These are phyloP conservation scores for Beauveria medogensis DNA, from an alignment of 2,329 filamentous ascomycete genomes.

Conservation along the genomic window DNA sequence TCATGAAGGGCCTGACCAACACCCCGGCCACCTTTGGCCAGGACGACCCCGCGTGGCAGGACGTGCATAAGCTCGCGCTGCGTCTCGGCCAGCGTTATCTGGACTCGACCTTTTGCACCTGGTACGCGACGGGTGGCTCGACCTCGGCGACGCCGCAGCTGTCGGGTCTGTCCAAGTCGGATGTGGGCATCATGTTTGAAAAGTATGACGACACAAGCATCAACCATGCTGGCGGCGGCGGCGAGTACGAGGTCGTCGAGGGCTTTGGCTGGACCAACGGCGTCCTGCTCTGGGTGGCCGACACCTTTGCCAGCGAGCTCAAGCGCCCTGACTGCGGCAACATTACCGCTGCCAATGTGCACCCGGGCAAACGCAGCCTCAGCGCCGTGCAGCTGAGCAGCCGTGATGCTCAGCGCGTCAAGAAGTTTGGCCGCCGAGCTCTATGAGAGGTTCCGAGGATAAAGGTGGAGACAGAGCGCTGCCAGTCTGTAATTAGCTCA, in stretches of 20 bases:
- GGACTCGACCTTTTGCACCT: constrained; percentile 62
- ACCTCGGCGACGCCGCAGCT: constrained; percentile 46
- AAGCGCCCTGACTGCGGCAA: constrained; percentile 48
- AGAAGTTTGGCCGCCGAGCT: constrained; percentile 33
- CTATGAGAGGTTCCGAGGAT: neutral
- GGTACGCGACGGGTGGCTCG: constrained; percentile 57
- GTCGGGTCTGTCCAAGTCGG: constrained; percentile 32
- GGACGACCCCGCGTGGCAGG: constrained; percentile 44
- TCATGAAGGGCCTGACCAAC: constrained; percentile 54
- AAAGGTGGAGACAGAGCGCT: neutral
- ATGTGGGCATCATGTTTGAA: constrained; percentile 58
- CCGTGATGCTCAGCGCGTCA: constrained; percentile 39
- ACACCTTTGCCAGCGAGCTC: constrained; percentile 50
- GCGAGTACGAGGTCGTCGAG: constrained; percentile 62
- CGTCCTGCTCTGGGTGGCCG: constrained; percentile 57
- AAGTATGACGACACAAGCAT: constrained; percentile 56
- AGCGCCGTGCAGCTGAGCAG: constrained; percentile 38
- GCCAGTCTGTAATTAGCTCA: neutral
- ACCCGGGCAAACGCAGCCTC: constrained; percentile 23
- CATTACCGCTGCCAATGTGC: constrained; percentile 33
- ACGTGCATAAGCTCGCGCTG: constrained; percentile 48
- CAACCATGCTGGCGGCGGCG: constrained; percentile 54
- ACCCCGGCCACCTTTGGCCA: constrained; percentile 48
- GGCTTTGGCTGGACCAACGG: constrained; percentile 67
- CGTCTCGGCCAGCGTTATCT: constrained; percentile 56